Conservation (phyloP, 768 basidiomycete species). For the Fibroporia radiculosa region DNA sequence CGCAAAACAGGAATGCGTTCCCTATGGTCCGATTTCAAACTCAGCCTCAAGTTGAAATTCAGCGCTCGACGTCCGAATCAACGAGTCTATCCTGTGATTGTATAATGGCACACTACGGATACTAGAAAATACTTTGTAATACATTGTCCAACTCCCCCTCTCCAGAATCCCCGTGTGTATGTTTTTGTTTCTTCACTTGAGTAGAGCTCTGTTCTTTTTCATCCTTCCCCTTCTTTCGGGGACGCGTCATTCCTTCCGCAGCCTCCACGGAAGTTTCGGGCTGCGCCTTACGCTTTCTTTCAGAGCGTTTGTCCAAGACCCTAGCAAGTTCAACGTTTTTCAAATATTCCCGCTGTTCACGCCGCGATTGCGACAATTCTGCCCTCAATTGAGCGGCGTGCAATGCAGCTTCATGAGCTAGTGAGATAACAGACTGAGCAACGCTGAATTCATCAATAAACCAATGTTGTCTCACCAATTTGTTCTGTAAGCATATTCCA, state of each 20-base stretch:
- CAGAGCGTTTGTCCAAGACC: conserved; percentile 73
- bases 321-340: conserved; percentile 90
- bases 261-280: conserved; percentile 14
- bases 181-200: conserved; percentile 16
- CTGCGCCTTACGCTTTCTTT: conserved; percentile 33
- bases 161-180: conserved; percentile 9
- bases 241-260: not conserved
- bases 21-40: conserved; percentile 26
- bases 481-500: conserved; percentile 99
- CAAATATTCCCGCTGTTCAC: conserved; percentile 89
- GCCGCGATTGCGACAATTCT: conserved; percentile 79
- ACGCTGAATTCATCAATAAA: not conserved
- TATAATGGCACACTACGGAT: not conserved
- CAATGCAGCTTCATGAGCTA: conserved; percentile 89
- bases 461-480: conserved; percentile 69
- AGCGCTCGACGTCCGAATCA: not conserved
- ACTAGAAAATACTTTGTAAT: conserved; percentile 47
- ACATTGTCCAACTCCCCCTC: conserved; percentile 33
- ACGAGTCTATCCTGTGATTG: not conserved
- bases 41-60: conserved; percentile 25
- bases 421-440: not conserved
- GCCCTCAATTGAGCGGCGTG: conserved; percentile 86
- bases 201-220: conserved; percentile 36
- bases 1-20: conserved; percentile 5
- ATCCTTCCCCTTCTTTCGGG: not conserved